A percentile compares a stretch with the other conserved stretches of the same genome.
These are phyloP conservation scores for Delonix regia DNA, from an alignment of 306 rosid species.

Conservation along the genomic window DNA sequence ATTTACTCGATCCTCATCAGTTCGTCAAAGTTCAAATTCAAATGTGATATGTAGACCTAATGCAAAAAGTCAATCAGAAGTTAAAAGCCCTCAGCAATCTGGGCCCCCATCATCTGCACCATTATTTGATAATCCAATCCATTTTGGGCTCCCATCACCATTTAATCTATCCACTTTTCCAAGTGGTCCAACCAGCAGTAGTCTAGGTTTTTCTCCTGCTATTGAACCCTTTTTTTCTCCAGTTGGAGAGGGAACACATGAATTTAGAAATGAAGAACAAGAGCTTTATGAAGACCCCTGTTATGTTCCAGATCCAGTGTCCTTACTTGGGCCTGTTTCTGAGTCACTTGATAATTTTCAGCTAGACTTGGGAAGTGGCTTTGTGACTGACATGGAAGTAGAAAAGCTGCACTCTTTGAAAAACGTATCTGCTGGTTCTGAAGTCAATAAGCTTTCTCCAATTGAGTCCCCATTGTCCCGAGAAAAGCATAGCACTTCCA, in stretches of 20 bases:
- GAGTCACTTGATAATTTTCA: conserved; percentile 95
- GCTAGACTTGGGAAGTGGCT: conserved; percentile 70
- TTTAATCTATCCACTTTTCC: conserved; percentile 66
- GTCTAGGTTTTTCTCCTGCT: conserved; percentile 88
- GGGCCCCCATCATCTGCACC: conserved; percentile 62
- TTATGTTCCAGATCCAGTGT: conserved; percentile 83
- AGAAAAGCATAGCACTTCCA: conserved; percentile 71
- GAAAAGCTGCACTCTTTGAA: conserved; percentile 62
- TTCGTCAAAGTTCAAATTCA: conserved; percentile 60
- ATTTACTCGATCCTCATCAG: conserved; percentile 78
- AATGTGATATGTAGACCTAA: conserved; percentile 89
- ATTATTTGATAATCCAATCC: conserved; percentile 81
- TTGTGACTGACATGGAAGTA: conserved; percentile 56
- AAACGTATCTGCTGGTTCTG: conserved; percentile 62
- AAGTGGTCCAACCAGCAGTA: conserved; percentile 53
- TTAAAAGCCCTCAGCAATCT: conserved; percentile 57
- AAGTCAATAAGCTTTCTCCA: conserved; percentile 82
- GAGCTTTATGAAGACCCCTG: conserved; percentile 97
- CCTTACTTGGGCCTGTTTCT: conserved; percentile 95
- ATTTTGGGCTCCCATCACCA: conserved; percentile 90
- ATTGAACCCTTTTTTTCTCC: conserved; percentile 74
- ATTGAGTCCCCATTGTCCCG: conserved; percentile 93
- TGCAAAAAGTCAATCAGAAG: conserved; percentile 68
- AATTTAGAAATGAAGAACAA: conserved; percentile 70
- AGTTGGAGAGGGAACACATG: conserved; percentile 58